These are phyloP conservation scores for Malassezia brasiliensis DNA, from an alignment of 1,284 basidiomycete genomes.

Conservation along the genomic window DNA sequence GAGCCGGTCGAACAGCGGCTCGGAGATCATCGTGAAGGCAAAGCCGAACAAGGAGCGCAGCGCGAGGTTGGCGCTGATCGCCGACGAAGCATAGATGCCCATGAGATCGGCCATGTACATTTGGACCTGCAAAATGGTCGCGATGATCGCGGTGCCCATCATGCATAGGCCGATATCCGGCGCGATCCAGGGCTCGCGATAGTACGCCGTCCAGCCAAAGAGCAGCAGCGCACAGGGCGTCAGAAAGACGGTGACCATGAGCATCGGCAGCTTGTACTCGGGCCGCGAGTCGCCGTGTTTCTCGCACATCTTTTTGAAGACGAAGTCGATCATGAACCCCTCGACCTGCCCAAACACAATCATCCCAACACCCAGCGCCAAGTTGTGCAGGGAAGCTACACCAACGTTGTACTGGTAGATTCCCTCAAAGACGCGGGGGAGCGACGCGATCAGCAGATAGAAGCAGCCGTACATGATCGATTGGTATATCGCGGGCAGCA, in stretches of 20 bases:
- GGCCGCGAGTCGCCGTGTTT: constrained; percentile 57
- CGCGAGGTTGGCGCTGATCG: constrained; percentile 37
- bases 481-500: constrained; percentile 53
- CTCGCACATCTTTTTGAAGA: constrained; percentile 55
- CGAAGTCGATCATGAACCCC: constrained; percentile 55
- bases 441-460: constrained; percentile 59
- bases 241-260: constrained; percentile 56
- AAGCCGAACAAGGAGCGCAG: constrained; percentile 44
- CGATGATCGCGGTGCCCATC: constrained; percentile 21
- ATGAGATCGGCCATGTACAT: constrained; percentile 39
- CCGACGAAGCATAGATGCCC: constrained; percentile 43
- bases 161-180: constrained; percentile 52
- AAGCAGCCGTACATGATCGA: constrained; percentile 45
- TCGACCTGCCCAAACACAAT: constrained; percentile 54
- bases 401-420: constrained; percentile 49
- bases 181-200: constrained; percentile 58
- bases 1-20: constrained; percentile 31
- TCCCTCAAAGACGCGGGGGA: constrained; percentile 57
- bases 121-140: constrained; percentile 27
- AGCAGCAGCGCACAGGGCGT: constrained; percentile 58
- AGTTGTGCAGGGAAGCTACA: constrained; percentile 59
- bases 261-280: constrained; percentile 50
- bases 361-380: constrained; percentile 53
- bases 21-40: constrained; percentile 37
- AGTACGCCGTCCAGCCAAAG: constrained; percentile 59